Evolutionary conservation across 176 grass and related monocot species (phyloP), one percentile per base, ranked within the genome.

Genomic region (Ensete ventricosum): DNA sequence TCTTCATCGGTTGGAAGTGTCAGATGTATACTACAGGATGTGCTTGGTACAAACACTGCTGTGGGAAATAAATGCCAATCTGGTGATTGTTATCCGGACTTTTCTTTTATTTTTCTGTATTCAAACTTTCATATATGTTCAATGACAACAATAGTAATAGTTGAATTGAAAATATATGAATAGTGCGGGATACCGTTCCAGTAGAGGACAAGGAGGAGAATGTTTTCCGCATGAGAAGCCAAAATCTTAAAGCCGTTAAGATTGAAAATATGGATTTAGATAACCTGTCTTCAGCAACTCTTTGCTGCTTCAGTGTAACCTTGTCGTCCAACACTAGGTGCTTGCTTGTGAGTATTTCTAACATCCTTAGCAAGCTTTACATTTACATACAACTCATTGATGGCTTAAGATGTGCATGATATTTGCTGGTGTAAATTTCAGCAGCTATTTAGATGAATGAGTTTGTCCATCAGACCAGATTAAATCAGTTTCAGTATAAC

Each of bases 261-360:
- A 34, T 50, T 14, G 23, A 69, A 13, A 12, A 12, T 9, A 50
- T 19, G 34, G 14, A 29, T 49, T 69, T 69, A 2, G 27, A 50
- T 69, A 49, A n/a, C 3, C 8, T 50, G 48, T 69, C 2, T 69
- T 69, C 34, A 1, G 48, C 34, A 69, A 69, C 29, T 50, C n/a
- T 34, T 69, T 49, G 0, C 29, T 49, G 27, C 16, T n/a, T 69
- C 67, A 69, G 67, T 16, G 50, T 69, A 10, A 69, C 67, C 11
- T 50, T 19, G 50, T 17, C 67, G 7, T n/a, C 27, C 14, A 9
- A 69, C 13, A n/a, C 2, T 34, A 27, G 50, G 24, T 19, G 9
- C 34, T 69, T 14, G 16, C 48, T 69, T 50, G 67, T 69, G 16
- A 69, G 67, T 69, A 64, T 64, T 64, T 64, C 22, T 24, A 25